Evolutionary conservation across 495 filamentous ascomycete genomes (phyloP).

Genomic region (Parachaetomium inaequale): DNA sequence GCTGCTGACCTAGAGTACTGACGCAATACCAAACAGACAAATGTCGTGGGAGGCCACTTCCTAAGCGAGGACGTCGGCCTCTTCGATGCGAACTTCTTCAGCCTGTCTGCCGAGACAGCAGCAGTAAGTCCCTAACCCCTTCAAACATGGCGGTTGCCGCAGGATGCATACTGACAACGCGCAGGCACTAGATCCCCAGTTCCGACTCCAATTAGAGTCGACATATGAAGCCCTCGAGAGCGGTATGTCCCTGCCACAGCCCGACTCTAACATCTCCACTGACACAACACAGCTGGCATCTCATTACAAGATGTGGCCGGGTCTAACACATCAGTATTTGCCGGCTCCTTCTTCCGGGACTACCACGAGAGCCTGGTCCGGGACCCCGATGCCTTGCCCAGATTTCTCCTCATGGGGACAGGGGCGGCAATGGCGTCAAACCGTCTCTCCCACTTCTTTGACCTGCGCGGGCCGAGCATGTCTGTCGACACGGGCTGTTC

Average conservation of each 20-base stretch:
- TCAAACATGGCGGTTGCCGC: neutral
- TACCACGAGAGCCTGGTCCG: conserved; percentile 42
- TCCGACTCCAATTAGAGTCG: conserved; percentile 54
- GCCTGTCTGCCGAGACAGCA: conserved; percentile 55
- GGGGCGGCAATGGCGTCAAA: conserved; percentile 49
- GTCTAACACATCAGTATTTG: conserved; percentile 43
- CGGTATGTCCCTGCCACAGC: conserved; percentile 27
- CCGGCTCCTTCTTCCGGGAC: conserved; percentile 44
- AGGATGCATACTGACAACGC: neutral
- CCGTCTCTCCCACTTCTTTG: conserved; percentile 55
- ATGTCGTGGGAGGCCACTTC: conserved; percentile 43
- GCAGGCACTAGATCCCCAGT: conserved; percentile 44
- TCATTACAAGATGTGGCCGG: conserved; percentile 33
- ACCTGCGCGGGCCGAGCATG: conserved; percentile 54
- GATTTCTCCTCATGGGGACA: conserved; percentile 53
- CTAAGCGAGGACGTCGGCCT: conserved; percentile 44
- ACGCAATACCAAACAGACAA: conserved; percentile 19
- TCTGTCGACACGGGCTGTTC: conserved; percentile 61
- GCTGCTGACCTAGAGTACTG: neutral
- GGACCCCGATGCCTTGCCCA: conserved; percentile 26
- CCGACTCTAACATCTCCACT: neutral
- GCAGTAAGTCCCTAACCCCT: conserved; percentile 22
- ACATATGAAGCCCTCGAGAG: conserved; percentile 60
- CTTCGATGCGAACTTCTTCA: conserved; percentile 59
- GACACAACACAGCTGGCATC: conserved; percentile 30